These are phyloP conservation scores for Lanmaoa rubissima DNA, from an alignment of 768 basidiomycete genomes.

Conservation along the genomic window DNA sequence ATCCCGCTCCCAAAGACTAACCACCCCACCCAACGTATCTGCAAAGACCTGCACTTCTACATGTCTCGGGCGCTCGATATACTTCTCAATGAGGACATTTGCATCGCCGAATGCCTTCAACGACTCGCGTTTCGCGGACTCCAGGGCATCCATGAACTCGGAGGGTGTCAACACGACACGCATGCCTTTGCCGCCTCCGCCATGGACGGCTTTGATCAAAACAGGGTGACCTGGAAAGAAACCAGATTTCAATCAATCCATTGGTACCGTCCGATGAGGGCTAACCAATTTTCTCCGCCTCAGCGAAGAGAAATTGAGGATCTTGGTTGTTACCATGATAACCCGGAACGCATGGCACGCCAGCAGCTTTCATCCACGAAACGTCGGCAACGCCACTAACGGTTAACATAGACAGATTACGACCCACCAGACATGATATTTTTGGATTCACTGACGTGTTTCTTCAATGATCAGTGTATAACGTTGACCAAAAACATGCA, in stretches of 20 bases:
- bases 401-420: neutral
- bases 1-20: slow-evolving; percentile 96
- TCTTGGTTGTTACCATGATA: slow-evolving; percentile 88
- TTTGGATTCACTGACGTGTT: slow-evolving; percentile 75
- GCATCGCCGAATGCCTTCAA: slow-evolving; percentile 85
- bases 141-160: slow-evolving; percentile 77
- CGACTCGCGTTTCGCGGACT: slow-evolving; percentile 88
- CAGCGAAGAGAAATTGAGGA: slow-evolving; percentile 59
- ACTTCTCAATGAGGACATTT: slow-evolving; percentile 85
- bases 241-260: neutral
- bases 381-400: slow-evolving; percentile 1
- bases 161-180: slow-evolving; percentile 66
- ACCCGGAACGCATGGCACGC: slow-evolving; percentile 91
- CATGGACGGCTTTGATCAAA: slow-evolving; percentile 94
- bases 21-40: slow-evolving; percentile 71
- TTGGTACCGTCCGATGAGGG: neutral
- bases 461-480: neutral
- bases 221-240: slow-evolving; percentile 73
- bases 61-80: slow-evolving; percentile 82
- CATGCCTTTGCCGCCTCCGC: slow-evolving; percentile 97
- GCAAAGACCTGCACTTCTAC: slow-evolving; percentile 96
- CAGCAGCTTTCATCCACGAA: slow-evolving; percentile 55
- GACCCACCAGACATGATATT: slow-evolving; percentile 82
- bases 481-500: neutral
- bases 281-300: slow-evolving; percentile 70